These are phyloP conservation scores for Epichloe scottii DNA, from an alignment of 2,329 filamentous ascomycete genomes.

Conservation along the genomic window DNA sequence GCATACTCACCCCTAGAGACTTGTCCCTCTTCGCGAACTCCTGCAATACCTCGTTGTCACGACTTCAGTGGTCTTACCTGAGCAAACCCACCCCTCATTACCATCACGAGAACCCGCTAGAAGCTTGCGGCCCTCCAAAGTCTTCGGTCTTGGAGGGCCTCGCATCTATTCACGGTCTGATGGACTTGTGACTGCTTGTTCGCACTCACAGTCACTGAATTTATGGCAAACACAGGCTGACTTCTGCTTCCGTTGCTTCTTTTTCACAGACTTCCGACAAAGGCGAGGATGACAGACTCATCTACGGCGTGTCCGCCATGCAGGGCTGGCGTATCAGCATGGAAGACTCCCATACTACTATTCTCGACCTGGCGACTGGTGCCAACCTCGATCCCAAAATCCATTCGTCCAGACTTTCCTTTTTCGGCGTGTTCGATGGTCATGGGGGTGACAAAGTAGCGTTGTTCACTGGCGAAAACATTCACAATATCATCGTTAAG, in stretches of 20 bases:
- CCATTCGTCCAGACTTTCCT: constrained; percentile 66
- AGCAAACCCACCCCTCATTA: background rate
- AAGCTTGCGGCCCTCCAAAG: background rate
- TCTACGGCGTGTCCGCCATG: constrained; percentile 96
- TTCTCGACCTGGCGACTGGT: constrained; percentile 68
- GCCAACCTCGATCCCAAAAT: constrained; percentile 43
- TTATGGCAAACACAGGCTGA: constrained; percentile 12
- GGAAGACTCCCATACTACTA: constrained; percentile 87
- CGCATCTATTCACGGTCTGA: background rate
- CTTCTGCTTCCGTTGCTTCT: constrained; percentile 6
- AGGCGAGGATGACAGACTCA: constrained; percentile 83
- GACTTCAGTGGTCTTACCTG: background rate
- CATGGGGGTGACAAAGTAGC: constrained; percentile 97
- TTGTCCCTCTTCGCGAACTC: background rate
- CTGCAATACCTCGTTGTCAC: background rate
- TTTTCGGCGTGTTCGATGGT: constrained; percentile 96
- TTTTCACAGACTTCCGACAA: constrained; percentile 62
- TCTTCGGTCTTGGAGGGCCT: background rate
- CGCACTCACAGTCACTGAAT: background rate
- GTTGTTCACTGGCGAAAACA: constrained; percentile 78
- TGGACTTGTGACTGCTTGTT: no score
- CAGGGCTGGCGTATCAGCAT: constrained; percentile 99
- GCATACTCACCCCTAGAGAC: background rate
- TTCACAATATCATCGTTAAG: constrained; percentile 88
- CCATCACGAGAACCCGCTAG: constrained; percentile 3